Percentiles rank a stretch among this genome's conserved stretches.
Conservation (phyloP, 306 rosid species). For the Glycine soja region DNA sequence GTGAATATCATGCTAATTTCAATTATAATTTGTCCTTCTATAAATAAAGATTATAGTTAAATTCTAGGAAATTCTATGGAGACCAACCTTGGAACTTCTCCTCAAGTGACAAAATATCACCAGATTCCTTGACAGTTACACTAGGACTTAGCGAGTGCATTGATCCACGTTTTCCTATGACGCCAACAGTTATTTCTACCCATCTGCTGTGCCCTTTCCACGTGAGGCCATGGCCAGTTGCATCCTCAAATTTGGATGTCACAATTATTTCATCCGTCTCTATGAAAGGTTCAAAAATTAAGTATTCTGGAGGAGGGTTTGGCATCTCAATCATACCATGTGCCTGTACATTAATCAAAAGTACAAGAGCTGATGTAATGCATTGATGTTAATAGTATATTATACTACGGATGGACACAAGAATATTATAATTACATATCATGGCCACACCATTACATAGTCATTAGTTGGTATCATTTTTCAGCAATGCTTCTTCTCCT, state of each 20-base stretch:
- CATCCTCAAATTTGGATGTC: conserved; percentile 60
- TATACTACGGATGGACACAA: background rate
- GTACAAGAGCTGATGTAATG: conserved; percentile 8
- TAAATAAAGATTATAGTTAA: background rate
- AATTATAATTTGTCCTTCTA: conserved; percentile 25
- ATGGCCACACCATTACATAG: background rate
- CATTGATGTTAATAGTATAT: background rate
- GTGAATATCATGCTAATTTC: background rate
- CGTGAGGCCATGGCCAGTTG: conserved; percentile 58
- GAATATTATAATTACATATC: background rate
- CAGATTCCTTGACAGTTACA: conserved; percentile 88
- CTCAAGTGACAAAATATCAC: conserved; percentile 94
- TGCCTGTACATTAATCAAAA: conserved; percentile 55
- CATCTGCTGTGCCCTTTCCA: conserved; percentile 95
- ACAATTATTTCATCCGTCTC: conserved; percentile 86
- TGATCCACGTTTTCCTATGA: conserved; percentile 81
- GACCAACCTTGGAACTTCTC: conserved; percentile 92
- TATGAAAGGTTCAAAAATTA: conserved; percentile 94
- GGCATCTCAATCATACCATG: conserved; percentile 96
- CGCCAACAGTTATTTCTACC: conserved; percentile 97
- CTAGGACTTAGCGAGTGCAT: conserved; percentile 92
- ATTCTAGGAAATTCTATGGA: conserved; percentile 26
- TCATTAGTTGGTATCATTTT: background rate
- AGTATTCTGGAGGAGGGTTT: conserved; percentile 77
- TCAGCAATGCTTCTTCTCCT: background rate